Percentiles rank a stretch among this genome's conserved stretches.
phyloP scores from a whole-genome alignment of 805 yeast genomes.

The Pichia paraexigua region DNA sequence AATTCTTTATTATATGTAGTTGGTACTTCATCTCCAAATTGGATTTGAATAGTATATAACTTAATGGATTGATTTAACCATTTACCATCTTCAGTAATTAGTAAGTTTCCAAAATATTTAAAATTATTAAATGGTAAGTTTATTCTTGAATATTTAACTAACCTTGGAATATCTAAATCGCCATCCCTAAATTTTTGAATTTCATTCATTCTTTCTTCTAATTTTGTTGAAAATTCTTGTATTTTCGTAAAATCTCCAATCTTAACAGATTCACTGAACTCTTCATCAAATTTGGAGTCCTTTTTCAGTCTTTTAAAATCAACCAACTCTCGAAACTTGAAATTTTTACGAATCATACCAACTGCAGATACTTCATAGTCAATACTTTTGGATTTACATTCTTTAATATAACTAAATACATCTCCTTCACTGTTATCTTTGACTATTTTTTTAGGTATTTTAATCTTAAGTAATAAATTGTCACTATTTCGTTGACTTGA shows the following conservation, averaged over 20 bases:
- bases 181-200: conserved; percentile 16
- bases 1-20: conserved; percentile 42
- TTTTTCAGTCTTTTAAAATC: conserved; percentile 75
- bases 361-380: conserved; percentile 46
- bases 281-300: conserved; percentile 42
- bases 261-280: conserved; percentile 33
- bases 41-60: conserved; percentile 46
- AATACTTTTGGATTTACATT: conserved; percentile 27
- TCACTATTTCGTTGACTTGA: conserved; percentile 47
- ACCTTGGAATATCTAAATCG: conserved; percentile 68
- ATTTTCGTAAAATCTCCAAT: conserved; percentile 36
- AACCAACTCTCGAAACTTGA: conserved; percentile 75
- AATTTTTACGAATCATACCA: conserved; percentile 59
- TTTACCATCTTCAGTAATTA: conserved; percentile 48
- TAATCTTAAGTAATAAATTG: conserved; percentile 49
- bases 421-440: conserved; percentile 33
- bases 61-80: conserved; percentile 39
- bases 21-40: conserved; percentile 44
- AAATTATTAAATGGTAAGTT: conserved; percentile 68
- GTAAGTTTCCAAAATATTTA: conserved; percentile 67
- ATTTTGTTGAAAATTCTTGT: conserved; percentile 29
- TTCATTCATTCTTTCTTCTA: conserved; percentile 12
- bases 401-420: conserved; percentile 34
- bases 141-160: conserved; percentile 72
- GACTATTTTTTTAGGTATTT: conserved; percentile 49